A percentile compares a stretch with the other conserved stretches of the same genome.
phyloP scores from a whole-genome alignment of 2,329 filamentous ascomycete species.

The Penicillium sp. region DNA sequence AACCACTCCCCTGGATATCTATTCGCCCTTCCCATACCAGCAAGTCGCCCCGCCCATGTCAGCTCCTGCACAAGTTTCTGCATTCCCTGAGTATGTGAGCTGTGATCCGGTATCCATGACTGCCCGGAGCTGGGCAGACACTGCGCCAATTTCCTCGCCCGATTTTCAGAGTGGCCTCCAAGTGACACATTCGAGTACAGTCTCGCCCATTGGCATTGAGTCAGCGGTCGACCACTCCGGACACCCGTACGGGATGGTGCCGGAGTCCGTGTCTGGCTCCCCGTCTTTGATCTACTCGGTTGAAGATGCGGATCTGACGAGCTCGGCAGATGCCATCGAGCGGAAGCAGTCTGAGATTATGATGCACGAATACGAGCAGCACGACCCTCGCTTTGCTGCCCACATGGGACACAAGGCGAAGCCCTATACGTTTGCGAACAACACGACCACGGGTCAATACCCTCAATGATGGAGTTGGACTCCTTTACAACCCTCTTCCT shows the following conservation, averaged over 20 bases:
- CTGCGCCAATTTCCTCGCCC: conserved; percentile 46
- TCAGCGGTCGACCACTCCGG: conserved; percentile 36
- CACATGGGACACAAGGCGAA: conserved; percentile 48
- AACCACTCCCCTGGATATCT: conserved; percentile 48
- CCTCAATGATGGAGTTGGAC: conserved; percentile 27
- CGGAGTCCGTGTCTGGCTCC: conserved; percentile 34
- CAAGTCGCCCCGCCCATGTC: conserved; percentile 46
- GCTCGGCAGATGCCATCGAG: conserved; percentile 32
- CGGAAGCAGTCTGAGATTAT: conserved; percentile 46
- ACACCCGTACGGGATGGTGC: conserved; percentile 29
- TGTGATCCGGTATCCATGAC: conserved; percentile 45
- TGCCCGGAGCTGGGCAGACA: conserved; percentile 48
- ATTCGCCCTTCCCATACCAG: conserved; percentile 44
- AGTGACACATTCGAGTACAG: conserved; percentile 38
- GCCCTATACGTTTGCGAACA: conserved; percentile 48
- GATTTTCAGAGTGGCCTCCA: conserved; percentile 44
- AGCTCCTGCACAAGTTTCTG: conserved; percentile 48
- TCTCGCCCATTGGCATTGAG: conserved; percentile 46
- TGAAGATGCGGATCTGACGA: conserved; percentile 36
- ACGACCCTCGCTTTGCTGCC: conserved; percentile 49
- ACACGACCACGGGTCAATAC: conserved; percentile 48
- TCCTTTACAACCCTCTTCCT: conserved; percentile 19
- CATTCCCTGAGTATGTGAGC: conserved; percentile 47
- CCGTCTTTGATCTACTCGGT: conserved; percentile 40
- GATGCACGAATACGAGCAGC: conserved; percentile 51